A percentile compares a stretch with the other conserved stretches of the same genome.
Conservation (phyloP, 2,329 filamentous ascomycete species). For the Stylonectria norvegica region DNA sequence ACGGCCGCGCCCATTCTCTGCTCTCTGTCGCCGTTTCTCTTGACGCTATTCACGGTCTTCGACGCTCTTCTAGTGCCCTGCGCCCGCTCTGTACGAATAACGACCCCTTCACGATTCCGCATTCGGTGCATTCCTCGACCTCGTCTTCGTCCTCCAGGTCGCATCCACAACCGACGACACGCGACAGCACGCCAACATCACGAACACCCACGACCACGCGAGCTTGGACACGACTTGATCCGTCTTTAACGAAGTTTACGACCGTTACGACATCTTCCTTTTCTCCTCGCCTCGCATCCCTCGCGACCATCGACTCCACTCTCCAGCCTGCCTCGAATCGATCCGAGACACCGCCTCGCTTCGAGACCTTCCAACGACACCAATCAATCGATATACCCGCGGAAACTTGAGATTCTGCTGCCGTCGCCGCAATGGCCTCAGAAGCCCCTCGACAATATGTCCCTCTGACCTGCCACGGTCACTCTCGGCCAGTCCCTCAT, state of each 20-base stretch:
- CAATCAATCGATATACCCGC: constrained; percentile 5
- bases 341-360: constrained; percentile 8
- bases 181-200: no score
- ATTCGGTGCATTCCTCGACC: no score
- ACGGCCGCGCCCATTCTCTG: neutral
- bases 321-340: neutral
- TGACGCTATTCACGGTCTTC: no score
- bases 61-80: no score
- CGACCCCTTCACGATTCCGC: neutral
- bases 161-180: no score
- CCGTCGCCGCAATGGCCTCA: constrained; percentile 36
- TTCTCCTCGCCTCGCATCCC: constrained; percentile 6
- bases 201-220: constrained; percentile 1
- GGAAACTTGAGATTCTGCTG: no score
- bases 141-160: no score
- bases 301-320: neutral
- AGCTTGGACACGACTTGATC: constrained; percentile 17
- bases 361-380: constrained; percentile 3
- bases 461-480: constrained; percentile 89
- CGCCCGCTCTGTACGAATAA: no score
- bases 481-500: constrained; percentile 88
- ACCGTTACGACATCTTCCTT: constrained; percentile 25
- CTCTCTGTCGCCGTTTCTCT: no score
- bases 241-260: constrained; percentile 26
- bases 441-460: constrained; percentile 59